These are phyloP conservation scores for Aspergillus quadrilineatus DNA, from an alignment of 2,329 filamentous ascomycete genomes.

Conservation along the genomic window DNA sequence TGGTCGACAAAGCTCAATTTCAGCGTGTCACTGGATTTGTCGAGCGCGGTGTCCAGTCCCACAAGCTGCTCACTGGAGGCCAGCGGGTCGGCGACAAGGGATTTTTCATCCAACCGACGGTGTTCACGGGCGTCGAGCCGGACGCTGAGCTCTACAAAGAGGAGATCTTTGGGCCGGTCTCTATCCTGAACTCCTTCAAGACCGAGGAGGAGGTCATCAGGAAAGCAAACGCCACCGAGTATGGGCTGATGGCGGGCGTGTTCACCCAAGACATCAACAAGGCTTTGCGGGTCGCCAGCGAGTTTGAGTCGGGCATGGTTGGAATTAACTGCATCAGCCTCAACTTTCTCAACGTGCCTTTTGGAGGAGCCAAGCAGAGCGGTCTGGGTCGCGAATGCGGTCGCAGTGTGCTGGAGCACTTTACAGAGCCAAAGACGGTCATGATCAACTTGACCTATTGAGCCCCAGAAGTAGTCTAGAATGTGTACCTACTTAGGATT, in stretches of 20 bases:
- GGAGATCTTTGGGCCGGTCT: constrained; percentile 12
- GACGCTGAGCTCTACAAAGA: background rate
- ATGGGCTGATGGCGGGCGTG: constrained; percentile 16
- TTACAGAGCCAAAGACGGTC: constrained; percentile 12
- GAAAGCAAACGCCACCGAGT: constrained; percentile 14
- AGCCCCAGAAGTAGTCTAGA: background rate
- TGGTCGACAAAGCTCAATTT: constrained; percentile 2
- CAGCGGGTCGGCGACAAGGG: constrained; percentile 1
- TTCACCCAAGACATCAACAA: constrained; percentile 16
- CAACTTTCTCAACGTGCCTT: constrained; percentile 3
- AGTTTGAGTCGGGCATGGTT: constrained; percentile 15
- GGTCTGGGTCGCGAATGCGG: constrained; percentile 10
- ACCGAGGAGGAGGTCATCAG: constrained; percentile 14
- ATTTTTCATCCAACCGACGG: constrained; percentile 8
- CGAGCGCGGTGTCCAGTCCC: background rate
- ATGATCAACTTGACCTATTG: constrained; percentile 2
- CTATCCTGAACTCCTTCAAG: constrained; percentile 13
- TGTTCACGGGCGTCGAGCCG: background rate
- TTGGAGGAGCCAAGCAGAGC: constrained; percentile 16
- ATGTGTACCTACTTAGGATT: too few relatives aligned
- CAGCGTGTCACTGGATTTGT: background rate
- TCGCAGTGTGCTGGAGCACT: constrained; percentile 3
- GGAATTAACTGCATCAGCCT: constrained; percentile 14
- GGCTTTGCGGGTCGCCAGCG: constrained; percentile 9
- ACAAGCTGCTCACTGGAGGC: background rate